Evolutionary conservation across 2,329 filamentous ascomycete genomes (phyloP), one percentile per base, ranked within the genome.

Genomic region (Sporothrix euskadiensis): DNA sequence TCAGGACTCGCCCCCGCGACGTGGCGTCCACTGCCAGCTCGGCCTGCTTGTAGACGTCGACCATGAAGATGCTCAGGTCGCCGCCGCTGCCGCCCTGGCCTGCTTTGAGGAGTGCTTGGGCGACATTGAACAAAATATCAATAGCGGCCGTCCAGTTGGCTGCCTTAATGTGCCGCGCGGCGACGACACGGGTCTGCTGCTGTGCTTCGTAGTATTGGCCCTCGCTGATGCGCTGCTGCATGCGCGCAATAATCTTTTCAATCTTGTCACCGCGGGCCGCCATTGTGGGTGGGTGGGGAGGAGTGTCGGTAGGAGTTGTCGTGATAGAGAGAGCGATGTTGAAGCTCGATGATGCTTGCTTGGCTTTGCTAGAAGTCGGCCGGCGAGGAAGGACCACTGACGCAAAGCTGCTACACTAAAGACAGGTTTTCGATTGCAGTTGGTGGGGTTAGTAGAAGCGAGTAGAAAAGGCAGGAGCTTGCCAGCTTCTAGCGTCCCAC

Each of bases 201-300:
- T 98, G 95, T 74, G 96, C 96, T 88, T 99, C 96, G 85, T 99
- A 99, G 87, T 90, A 98, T 81, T 96, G 91, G 79, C 94, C 95
- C 82, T 97, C 79, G 39, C 66, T 71, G 72, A 79, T 79, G 74
- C 78, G 76, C 73, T 75, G 87, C 84, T 95, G 92, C 81, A 98
- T 90, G 35, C 88, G 86, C 73, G 85, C 81, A 78, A 89, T 88
- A 81, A 89, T 89, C 80, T 85, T 86, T 73, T 85, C 83, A 80
- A 87, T 86, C 80, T 86, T 86, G 81, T 84, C 83, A 77, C 78
- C 78, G 73, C 81, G 83, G 73, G 76, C 74, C 71, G 78, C 76
- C 79, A 81, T 82, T 10, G 63, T 79, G 71, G 14, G 7, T 26
- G 16, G 41, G 35, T 3, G 57, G 32, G 10, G 71, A 14, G n/a